Evolutionary conservation across 306 rosid genomes (phyloP).

Genomic region (Inga laurina): DNA sequence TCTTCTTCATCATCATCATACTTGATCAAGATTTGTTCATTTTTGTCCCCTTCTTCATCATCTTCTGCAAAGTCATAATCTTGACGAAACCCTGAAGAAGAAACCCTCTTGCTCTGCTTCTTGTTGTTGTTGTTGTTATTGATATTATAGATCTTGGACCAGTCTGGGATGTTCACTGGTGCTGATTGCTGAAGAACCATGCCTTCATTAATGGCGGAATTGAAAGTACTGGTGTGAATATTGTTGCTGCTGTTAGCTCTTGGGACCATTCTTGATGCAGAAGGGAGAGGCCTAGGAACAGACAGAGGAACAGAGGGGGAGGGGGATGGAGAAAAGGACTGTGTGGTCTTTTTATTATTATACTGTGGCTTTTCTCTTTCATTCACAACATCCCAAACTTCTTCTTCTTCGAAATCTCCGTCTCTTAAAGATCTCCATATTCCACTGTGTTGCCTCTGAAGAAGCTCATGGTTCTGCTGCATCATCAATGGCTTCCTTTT

Average conservation of each 20-base stretch:
- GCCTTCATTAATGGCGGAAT: slow-evolving; percentile 48
- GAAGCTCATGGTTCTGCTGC: slow-evolving; percentile 54
- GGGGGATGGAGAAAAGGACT: slow-evolving; percentile 25
- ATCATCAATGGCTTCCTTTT: slow-evolving; percentile 55
- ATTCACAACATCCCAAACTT: slow-evolving; percentile 68
- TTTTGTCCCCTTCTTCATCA: slow-evolving; percentile 2
- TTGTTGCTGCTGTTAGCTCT: slow-evolving; percentile 42
- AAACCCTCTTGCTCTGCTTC: slow-evolving; percentile 36
- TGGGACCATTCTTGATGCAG: slow-evolving; percentile 67
- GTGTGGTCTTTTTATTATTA: slow-evolving; percentile 16
- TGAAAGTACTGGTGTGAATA: slow-evolving; percentile 12
- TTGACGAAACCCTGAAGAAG: slow-evolving; percentile 33
- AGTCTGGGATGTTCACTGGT: slow-evolving; percentile 73
- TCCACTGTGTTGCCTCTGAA: slow-evolving; percentile 59
- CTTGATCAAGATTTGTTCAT: slow-evolving; percentile 7
- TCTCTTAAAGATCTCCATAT: slow-evolving; percentile 84
- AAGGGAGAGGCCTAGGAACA: slow-evolving; percentile 42
- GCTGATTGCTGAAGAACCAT: slow-evolving; percentile 67
- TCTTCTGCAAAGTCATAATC: slow-evolving; percentile 25
- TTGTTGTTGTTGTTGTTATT: slow-evolving; percentile 34
- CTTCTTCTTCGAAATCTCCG: slow-evolving; percentile 87
- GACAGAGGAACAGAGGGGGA: slow-evolving; percentile 39
- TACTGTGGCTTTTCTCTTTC: slow-evolving; percentile 49
- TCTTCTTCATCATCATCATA: slow-evolving; percentile 34
- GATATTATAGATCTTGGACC: slow-evolving; percentile 57